Evolutionary conservation across 2,329 filamentous ascomycete genomes (phyloP).

Genomic region (Exophiala alcalophila): DNA sequence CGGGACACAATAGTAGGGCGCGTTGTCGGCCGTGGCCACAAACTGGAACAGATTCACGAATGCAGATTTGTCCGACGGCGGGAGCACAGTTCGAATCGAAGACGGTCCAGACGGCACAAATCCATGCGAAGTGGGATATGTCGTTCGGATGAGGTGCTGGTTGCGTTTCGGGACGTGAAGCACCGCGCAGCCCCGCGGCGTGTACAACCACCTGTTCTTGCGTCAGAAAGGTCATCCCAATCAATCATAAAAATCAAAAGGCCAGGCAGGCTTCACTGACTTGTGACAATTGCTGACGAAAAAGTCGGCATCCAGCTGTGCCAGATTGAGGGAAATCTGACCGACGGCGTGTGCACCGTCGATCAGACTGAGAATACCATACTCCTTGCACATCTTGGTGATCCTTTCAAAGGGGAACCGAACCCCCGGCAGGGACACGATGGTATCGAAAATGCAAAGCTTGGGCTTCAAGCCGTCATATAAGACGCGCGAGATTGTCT

Average conservation of each 20-base stretch:
- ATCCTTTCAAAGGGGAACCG: slow-evolving; percentile 74
- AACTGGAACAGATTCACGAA: slow-evolving; percentile 75
- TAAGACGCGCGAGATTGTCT: slow-evolving; percentile 54
- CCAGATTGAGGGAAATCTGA: slow-evolving; percentile 69
- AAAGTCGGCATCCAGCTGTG: slow-evolving; percentile 71
- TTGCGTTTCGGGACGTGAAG: slow-evolving; percentile 76
- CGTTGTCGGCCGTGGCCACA: slow-evolving; percentile 70
- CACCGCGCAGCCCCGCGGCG: slow-evolving; percentile 74
- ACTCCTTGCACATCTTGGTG: slow-evolving; percentile 60
- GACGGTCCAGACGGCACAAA: slow-evolving; percentile 52
- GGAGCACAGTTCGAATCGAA: slow-evolving; percentile 19
- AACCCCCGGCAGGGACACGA: slow-evolving; percentile 75
- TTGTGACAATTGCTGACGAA: slow-evolving; percentile 86
- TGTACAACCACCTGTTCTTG: slow-evolving; percentile 66
- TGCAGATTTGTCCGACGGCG: slow-evolving; percentile 45
- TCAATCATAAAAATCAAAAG: too few relatives aligned
- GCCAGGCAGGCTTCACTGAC: slow-evolving; percentile 28
- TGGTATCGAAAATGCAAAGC: slow-evolving; percentile 73
- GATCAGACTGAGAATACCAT: slow-evolving; percentile 68
- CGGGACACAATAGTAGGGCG: slow-evolving; percentile 68
- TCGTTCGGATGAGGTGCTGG: slow-evolving; percentile 69
- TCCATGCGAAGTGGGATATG: slow-evolving; percentile 77
- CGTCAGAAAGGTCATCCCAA: too few relatives aligned
- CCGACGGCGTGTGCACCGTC: slow-evolving; percentile 86
- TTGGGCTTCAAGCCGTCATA: slow-evolving; percentile 61